Percentiles rank a stretch among this genome's conserved stretches.
Evolutionary conservation across 83 land plant species (phyloP).

Genomic region (Diphasiastrum complanatum): DNA sequence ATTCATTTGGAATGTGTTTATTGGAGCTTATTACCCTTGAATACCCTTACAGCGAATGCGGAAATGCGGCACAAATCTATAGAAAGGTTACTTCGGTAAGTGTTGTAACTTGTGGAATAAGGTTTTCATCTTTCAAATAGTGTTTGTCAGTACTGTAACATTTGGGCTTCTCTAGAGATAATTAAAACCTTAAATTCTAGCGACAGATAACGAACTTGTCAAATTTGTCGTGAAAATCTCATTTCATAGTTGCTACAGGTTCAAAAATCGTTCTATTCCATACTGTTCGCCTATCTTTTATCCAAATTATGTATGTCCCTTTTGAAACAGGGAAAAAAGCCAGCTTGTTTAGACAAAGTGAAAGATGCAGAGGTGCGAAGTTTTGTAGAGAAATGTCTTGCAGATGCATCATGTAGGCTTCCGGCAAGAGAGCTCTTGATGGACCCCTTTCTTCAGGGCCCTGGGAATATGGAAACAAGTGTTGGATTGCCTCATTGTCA

Average conservation of each 20-base stretch:
- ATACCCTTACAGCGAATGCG: neutral
- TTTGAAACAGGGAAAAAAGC: neutral
- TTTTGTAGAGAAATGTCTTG: neutral
- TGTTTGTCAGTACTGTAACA: too few species aligned
- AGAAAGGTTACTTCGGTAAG: neutral
- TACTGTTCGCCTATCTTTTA: too few species aligned
- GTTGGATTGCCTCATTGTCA: too few species aligned
- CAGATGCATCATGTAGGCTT: neutral
- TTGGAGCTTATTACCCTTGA: neutral
- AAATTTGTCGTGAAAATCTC: too few species aligned
- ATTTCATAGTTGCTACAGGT: too few species aligned
- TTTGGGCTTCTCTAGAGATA: too few species aligned
- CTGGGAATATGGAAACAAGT: conserved; percentile 27
- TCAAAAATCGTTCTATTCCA: too few species aligned
- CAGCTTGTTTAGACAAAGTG: neutral
- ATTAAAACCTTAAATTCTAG: too few species aligned
- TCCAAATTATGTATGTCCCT: too few species aligned
- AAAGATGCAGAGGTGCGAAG: neutral
- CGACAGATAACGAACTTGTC: too few species aligned
- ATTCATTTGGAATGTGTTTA: neutral
- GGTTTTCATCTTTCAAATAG: too few species aligned
- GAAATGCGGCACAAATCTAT: neutral
- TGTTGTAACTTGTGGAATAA: too few species aligned
- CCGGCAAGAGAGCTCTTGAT: conserved; percentile 52
- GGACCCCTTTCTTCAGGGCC: conserved; percentile 52